These are phyloP conservation scores for Phellinidium pouzarii DNA, from an alignment of 1,284 basidiomycete species.

Conservation along the genomic window DNA sequence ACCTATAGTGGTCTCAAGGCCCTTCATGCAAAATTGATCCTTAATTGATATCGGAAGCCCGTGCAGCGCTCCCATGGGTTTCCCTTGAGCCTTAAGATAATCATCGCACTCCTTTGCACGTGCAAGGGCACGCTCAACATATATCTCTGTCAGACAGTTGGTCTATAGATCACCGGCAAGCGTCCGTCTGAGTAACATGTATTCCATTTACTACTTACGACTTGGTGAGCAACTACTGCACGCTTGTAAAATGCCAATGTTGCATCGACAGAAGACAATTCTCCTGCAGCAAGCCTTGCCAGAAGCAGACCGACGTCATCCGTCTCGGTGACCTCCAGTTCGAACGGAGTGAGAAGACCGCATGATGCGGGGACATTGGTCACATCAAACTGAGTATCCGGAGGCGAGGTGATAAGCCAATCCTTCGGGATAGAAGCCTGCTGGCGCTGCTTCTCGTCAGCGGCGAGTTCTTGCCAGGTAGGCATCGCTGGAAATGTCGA, in stretches of 20 bases:
- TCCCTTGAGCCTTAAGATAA: conserved; percentile 41
- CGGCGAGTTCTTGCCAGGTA: conserved; percentile 45
- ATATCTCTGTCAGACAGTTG: conserved; percentile 67
- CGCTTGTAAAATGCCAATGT: conserved; percentile 74
- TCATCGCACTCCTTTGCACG: conserved; percentile 54
- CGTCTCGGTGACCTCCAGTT: conserved; percentile 62
- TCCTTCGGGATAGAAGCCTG: conserved; percentile 50
- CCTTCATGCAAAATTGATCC: conserved; percentile 49
- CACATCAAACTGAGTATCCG: conserved; percentile 43
- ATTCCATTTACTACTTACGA: conserved; percentile 43
- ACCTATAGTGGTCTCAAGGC: conserved; percentile 46
- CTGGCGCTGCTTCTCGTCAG: conserved; percentile 45
- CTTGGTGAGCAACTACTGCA: conserved; percentile 74
- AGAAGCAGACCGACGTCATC: conserved; percentile 44
- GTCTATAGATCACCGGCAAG: no score
- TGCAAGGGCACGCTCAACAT: conserved; percentile 50
- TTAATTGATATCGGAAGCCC: conserved; percentile 61
- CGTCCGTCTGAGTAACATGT: no score
- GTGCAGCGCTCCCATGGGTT: conserved; percentile 53
- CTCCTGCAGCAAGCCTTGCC: conserved; percentile 38
- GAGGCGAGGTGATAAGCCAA: conserved; percentile 44
- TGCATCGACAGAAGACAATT: conserved; percentile 60
- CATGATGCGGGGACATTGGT: conserved; percentile 47
- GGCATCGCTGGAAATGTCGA: not conserved
- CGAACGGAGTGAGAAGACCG: conserved; percentile 51